Evolutionary conservation across 768 basidiomycete genomes (phyloP), one percentile per base, ranked within the genome.

Genomic region (Mycena polygramma): DNA sequence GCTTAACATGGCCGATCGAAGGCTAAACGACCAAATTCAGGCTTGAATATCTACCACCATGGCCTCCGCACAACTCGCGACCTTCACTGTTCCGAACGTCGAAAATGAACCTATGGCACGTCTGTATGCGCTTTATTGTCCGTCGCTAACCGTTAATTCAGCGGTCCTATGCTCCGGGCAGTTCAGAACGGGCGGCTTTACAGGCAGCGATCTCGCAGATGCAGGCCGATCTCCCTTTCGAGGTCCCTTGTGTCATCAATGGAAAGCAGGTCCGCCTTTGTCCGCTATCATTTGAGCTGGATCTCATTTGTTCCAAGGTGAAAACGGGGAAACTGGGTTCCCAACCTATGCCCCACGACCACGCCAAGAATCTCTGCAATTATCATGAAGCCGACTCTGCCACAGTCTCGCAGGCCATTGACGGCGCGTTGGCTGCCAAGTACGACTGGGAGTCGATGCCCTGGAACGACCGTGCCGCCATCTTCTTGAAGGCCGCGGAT

Each of bases 401-500:
- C 26, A 90, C 90, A 3, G 89, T 98, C 52, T 79, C 87, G 9
- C 82, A 83, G 63, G 98, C 98, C 22, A 97, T 99, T 73, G 90
- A 93, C 26, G 93, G 93, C 41, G 94, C 97, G 15, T 88, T 99
- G 45, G 88, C 89, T 13, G 97, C 95, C 20, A 97, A 96, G 81
- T 83, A 83, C 19, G 90, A 88, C 59, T 99, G 98, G 98, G 98
- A 99, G 84, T 86, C 88, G 57, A 84, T 99, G 86, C 96, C 97
- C 0, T 99, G 97, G 97, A 92, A 88, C 78, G 98, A 99, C 80
- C 90, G 97, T 43, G 98, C 98, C 2, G 95, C 98, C 46, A 97
- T 99, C 81, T 99, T 99, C 85, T 86, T 99, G 73, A 98, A 97
- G 81, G 98, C 98, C 7, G 98, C 98, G 26, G 98, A 99, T 80